Conservation (phyloP, 2,329 filamentous ascomycete genomes). For the Geoglossum cookeanum region DNA sequence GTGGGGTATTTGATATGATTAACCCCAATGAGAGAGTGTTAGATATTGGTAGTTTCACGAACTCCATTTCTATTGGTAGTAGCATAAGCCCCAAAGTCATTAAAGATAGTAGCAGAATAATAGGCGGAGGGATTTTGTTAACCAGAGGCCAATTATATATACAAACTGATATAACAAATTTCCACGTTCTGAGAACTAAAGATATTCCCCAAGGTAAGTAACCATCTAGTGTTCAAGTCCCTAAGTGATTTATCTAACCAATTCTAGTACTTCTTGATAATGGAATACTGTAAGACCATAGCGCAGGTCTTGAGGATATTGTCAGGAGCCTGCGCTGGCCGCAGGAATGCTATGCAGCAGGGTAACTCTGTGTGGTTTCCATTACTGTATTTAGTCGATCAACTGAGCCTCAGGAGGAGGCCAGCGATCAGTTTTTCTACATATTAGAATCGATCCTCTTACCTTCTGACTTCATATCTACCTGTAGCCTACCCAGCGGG, state of each 20-base stretch:
- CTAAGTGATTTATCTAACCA: background rate
- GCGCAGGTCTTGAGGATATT: too few species aligned
- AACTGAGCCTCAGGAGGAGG: too few species aligned
- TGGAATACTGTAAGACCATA: too few species aligned
- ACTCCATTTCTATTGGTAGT: background rate
- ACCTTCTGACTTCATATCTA: too few species aligned
- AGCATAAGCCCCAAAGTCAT: background rate
- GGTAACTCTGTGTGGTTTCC: too few species aligned
- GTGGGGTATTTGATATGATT: background rate
- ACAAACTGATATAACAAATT: background rate
- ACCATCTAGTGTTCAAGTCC: background rate
- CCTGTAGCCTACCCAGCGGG: too few species aligned
- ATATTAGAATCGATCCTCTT: too few species aligned
- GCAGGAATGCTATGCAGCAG: too few species aligned
- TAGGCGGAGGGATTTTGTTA: background rate
- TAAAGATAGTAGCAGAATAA: background rate
- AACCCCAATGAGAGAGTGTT: background rate
- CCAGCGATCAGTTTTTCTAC: too few species aligned
- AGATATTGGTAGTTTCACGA: background rate
- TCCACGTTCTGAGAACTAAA: background rate
- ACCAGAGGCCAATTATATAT: background rate
- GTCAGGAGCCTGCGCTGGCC: too few species aligned
- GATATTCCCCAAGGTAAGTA: background rate
- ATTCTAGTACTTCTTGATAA: background rate
- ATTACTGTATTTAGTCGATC: too few species aligned